Percentiles rank a stretch among this genome's conserved stretches.
Evolutionary conservation across 1,139 yeast species (phyloP).

Genomic region (Lodderomyces orthopsilosis): DNA sequence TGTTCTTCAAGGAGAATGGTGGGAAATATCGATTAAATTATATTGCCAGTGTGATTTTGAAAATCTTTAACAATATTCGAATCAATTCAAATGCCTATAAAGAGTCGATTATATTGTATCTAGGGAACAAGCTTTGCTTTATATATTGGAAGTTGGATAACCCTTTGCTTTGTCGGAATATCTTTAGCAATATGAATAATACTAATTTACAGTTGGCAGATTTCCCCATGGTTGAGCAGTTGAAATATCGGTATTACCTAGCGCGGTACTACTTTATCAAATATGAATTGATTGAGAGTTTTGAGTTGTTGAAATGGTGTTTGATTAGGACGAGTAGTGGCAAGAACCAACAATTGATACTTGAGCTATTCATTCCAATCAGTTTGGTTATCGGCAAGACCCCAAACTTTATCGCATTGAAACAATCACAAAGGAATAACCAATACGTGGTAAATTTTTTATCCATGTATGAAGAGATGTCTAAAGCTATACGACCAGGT

Average conservation of each 20-base stretch:
- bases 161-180: conserved; percentile 70
- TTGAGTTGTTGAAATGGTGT: conserved; percentile 63
- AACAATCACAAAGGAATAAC: conserved; percentile 3
- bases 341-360: conserved; percentile 27
- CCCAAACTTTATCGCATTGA: conserved; percentile 33
- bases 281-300: conserved; percentile 55
- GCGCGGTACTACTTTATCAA: conserved; percentile 66
- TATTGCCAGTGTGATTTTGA: conserved; percentile 56
- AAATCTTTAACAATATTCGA: conserved; percentile 62
- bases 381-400: conserved; percentile 53
- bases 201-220: conserved; percentile 46
- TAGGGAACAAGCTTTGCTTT: conserved; percentile 59
- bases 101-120: conserved; percentile 50
- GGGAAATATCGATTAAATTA: conserved; percentile 49
- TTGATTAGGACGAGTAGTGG: conserved; percentile 27
- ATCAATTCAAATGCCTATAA: conserved; percentile 46
- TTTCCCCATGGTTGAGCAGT: conserved; percentile 51
- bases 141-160: conserved; percentile 61
- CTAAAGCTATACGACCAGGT: conserved; percentile 36
- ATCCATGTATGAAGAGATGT: conserved; percentile 35
- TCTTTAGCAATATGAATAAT: conserved; percentile 70
- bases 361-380: conserved; percentile 52
- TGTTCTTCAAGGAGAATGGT: conserved; percentile 39
- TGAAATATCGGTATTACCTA: conserved; percentile 65
- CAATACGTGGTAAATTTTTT: conserved; percentile 20